Evolutionary conservation across 2,329 filamentous ascomycete genomes (phyloP), one percentile per base, ranked within the genome.

Genomic region (Hypoxylon sp.): DNA sequence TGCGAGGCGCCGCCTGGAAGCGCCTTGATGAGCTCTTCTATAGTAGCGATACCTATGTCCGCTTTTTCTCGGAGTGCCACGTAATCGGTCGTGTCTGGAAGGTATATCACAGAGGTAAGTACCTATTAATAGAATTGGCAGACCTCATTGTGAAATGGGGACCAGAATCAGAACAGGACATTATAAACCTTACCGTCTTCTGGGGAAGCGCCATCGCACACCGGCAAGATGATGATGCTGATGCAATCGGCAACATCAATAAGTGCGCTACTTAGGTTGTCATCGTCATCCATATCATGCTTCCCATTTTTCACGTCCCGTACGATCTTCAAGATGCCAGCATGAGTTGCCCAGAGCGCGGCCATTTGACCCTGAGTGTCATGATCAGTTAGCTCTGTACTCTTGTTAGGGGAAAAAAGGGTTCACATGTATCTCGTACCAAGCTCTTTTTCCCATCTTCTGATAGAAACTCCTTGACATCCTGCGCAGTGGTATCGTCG

Each of bases 61-160:
- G 70, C 72, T 28, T 70, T 71, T 4, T 32, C 61, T n/a, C 53
- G 58, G 34, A 74, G 62, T 0, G 22, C 30, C 11, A 13, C 11
- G 32, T 72, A 74, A 54, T 74, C 56, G 19, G 72, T 73, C 5
- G 59, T 54, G 34, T 73, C 72, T 65, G 34, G n/a, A n/a, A n/a
- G n/a, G n/a, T 26, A 17, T 3, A 1, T 20, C 24, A 26, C 4
- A 7, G 4, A 26, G 24, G 24, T 7, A 26, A 26, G 24, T 10
- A 8, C n/a, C n/a, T n/a, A 15, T 67, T 43, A 56, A 26, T 51
- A 11, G 41, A 15, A 30, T 19, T 6, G 20, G 8, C 60, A 19
- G 32, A 43, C 49, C 17, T 28, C 7, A 26, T 6, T 17, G 30
- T 24, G 17, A 17, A 44, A 51, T 7, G 8, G 6, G 44, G 43